These are phyloP conservation scores for Allomyces macrogynus DNA, from an alignment of 192 early-diverging fungal genomes.

Conservation along the genomic window DNA sequence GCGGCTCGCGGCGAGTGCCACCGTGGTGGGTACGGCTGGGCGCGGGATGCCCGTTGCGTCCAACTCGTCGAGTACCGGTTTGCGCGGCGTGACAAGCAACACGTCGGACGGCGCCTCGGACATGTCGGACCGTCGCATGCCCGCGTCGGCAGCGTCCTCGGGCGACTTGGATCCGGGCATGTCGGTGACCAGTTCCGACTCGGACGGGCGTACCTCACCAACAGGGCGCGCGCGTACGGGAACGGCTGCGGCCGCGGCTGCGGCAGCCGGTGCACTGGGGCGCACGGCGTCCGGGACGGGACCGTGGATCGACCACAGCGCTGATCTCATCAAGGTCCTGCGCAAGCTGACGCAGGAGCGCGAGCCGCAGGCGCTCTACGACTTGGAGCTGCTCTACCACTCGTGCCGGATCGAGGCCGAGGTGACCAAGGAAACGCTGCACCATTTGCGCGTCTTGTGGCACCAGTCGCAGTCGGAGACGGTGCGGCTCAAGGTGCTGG, in stretches of 20 bases:
- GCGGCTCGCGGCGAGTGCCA: no score
- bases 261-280: no score
- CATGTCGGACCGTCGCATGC: not conserved
- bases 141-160: not conserved
- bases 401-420: conserved; percentile 7
- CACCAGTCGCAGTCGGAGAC: conserved; percentile 6
- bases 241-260: no score
- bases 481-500: conserved; percentile 6
- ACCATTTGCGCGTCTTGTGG: conserved; percentile 6
- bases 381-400: conserved; percentile 8
- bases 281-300: not conserved
- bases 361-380: conserved; percentile 4
- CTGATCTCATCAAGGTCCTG: conserved; percentile 1
- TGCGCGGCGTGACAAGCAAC: no score
- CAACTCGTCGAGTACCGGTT: no score
- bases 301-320: conserved; percentile 4
- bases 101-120: not conserved
- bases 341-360: conserved; percentile 3
- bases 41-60: no score
- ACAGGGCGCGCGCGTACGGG: no score
- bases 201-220: not conserved
- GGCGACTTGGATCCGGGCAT: no score
- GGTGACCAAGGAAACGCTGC: conserved; percentile 8
- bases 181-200: no score
- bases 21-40: no score